phyloP scores from a whole-genome alignment of 1,284 basidiomycete species.

The Pseudozyma tsukubaensis region DNA sequence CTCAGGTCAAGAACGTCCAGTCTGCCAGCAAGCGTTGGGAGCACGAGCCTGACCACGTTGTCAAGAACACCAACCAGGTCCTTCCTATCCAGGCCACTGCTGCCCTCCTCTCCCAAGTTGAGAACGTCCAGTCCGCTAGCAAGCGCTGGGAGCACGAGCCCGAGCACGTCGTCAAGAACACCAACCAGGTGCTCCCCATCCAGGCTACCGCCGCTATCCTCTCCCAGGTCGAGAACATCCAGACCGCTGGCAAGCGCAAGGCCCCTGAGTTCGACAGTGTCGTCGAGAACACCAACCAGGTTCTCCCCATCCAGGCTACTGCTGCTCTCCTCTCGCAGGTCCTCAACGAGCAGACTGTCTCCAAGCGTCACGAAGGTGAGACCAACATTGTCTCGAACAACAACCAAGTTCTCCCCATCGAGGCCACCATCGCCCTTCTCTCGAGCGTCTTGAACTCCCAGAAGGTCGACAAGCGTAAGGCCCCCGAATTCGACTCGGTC shows the following conservation, averaged over 20 bases:
- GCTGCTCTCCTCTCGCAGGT: slow-evolving; percentile 22
- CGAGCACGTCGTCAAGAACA: slow-evolving; percentile 24
- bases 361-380: too few species aligned
- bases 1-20: slow-evolving; percentile 20
- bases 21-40: slow-evolving; percentile 4
- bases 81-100: slow-evolving; percentile 32
- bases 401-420: too few species aligned
- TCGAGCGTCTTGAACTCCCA: slow-evolving; percentile 15
- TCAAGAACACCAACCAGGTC: slow-evolving; percentile 28
- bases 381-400: too few species aligned
- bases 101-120: slow-evolving; percentile 30
- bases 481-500: slow-evolving; percentile 6
- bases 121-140: slow-evolving; percentile 18
- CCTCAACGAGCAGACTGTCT: background rate
- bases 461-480: slow-evolving; percentile 11
- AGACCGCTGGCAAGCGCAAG: slow-evolving; percentile 14
- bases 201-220: slow-evolving; percentile 25
- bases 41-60: slow-evolving; percentile 15
- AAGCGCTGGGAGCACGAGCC: slow-evolving; percentile 13
- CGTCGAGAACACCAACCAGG: slow-evolving; percentile 30
- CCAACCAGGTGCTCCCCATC: slow-evolving; percentile 24
- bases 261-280: slow-evolving; percentile 8
- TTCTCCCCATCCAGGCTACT: slow-evolving; percentile 29
- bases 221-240: slow-evolving; percentile 17
- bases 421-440: slow-evolving; percentile 17